Conservation (phyloP, 1,139 yeast genomes). For the Meyerozyma athensensis region DNA sequence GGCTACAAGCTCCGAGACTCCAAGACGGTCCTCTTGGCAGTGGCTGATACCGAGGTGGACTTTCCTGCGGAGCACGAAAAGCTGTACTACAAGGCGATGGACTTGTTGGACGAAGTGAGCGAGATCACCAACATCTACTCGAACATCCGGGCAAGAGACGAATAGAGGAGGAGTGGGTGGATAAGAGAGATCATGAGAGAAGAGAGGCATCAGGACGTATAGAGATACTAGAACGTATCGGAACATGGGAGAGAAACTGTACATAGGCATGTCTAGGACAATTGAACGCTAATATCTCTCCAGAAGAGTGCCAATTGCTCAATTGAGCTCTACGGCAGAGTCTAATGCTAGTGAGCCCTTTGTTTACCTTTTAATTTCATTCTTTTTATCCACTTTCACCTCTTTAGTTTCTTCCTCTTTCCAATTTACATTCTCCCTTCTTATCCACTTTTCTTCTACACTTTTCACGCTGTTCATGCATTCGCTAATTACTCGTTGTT, state of each 20-base stretch:
- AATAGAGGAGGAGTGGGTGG: too few relatives aligned
- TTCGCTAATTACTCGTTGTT: conserved; percentile 5
- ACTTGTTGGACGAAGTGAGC: conserved; percentile 64
- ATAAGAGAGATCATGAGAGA: background rate
- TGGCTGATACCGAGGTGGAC: conserved; percentile 53
- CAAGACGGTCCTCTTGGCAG: conserved; percentile 65
- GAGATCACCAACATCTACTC: conserved; percentile 79
- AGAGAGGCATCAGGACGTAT: too few relatives aligned
- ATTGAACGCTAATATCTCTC: too few relatives aligned
- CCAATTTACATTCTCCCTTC: background rate
- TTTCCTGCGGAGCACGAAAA: conserved; percentile 49
- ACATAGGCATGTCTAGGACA: too few relatives aligned
- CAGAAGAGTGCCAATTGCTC: too few relatives aligned
- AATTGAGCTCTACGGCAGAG: too few relatives aligned
- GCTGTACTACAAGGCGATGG: conserved; percentile 54
- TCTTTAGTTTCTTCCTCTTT: too few relatives aligned
- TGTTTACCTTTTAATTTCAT: too few relatives aligned
- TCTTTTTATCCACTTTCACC: too few relatives aligned
- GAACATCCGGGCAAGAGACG: conserved; percentile 27
- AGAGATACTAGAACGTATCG: too few relatives aligned
- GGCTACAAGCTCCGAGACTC: conserved; percentile 65
- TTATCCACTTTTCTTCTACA: background rate
- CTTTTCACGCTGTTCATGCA: background rate
- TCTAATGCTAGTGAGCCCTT: too few relatives aligned
- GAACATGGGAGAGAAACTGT: background rate